Percentiles rank a stretch among this genome's conserved stretches.
These are phyloP conservation scores for Austroboletus festivus DNA, from an alignment of 768 basidiomycete genomes.

Conservation along the genomic window DNA sequence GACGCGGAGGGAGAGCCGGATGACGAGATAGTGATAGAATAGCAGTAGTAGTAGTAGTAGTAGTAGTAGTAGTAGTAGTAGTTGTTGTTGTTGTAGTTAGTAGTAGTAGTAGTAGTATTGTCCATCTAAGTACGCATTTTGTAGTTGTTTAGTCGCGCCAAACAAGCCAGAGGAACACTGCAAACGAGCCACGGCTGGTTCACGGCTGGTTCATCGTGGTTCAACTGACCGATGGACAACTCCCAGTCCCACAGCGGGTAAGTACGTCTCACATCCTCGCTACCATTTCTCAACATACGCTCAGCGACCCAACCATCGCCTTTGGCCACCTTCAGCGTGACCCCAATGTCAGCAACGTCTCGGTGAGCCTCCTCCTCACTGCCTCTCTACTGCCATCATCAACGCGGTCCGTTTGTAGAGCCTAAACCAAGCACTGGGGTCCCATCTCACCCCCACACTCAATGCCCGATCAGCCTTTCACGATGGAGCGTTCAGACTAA, in stretches of 20 bases:
- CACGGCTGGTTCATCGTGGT: slow-evolving; percentile 36
- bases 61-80: background rate
- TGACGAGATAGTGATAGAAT: slow-evolving; percentile 38
- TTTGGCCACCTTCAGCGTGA: slow-evolving; percentile 62
- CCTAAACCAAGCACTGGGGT: slow-evolving; percentile 58
- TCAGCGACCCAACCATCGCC: slow-evolving; percentile 58
- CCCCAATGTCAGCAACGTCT: slow-evolving; percentile 53
- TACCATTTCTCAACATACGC: slow-evolving; percentile 14
- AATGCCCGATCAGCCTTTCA: slow-evolving; percentile 32
- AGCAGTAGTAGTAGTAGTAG: background rate
- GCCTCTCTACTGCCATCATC: slow-evolving; percentile 28
- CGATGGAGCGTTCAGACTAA: slow-evolving; percentile 27
- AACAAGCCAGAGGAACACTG: slow-evolving; percentile 14
- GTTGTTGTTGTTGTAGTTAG: slow-evolving; percentile 1
- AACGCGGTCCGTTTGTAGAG: slow-evolving; percentile 35
- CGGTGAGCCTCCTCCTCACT: slow-evolving; percentile 42
- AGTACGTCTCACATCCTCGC: slow-evolving; percentile 19
- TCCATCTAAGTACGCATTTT: background rate
- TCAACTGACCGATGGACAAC: slow-evolving; percentile 32
- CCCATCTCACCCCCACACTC: slow-evolving; percentile 44
- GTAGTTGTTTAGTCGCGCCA: background rate
- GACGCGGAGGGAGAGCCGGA: slow-evolving; percentile 46
- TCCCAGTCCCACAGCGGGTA: slow-evolving; percentile 32
- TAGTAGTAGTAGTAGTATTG: background rate
- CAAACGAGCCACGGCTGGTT: slow-evolving; percentile 37